Evolutionary conservation across 202 grass and related monocot genomes (phyloP).

Genomic region (Hordeum pubiflorum): DNA sequence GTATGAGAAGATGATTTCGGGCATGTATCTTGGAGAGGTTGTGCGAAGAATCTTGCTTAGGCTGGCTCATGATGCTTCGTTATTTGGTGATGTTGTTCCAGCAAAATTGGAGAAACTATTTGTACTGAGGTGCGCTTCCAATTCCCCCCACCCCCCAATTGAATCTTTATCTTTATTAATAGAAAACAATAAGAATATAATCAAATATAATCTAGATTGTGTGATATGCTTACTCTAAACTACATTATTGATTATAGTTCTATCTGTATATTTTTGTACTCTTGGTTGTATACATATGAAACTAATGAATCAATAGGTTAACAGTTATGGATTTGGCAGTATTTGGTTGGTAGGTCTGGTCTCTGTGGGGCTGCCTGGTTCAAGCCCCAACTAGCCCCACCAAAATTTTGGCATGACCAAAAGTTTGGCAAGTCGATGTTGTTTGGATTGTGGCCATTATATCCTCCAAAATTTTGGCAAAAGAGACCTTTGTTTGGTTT

Average conservation of each 20-base stretch:
- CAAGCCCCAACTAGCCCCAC: too few relatives aligned
- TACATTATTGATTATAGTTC: background rate
- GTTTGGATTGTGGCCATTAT: too few relatives aligned
- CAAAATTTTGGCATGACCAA: too few relatives aligned
- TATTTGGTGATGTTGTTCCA: slow-evolving; percentile 82
- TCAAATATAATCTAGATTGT: background rate
- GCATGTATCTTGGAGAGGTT: slow-evolving; percentile 99
- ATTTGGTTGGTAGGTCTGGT: background rate
- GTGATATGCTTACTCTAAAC: background rate
- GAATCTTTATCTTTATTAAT: background rate
- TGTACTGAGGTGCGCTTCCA: slow-evolving; percentile 51
- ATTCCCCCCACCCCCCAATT: background rate
- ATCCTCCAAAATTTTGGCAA: too few relatives aligned
- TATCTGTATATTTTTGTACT: background rate
- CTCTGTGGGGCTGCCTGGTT: too few relatives aligned
- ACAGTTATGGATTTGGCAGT: background rate
- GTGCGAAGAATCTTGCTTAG: slow-evolving; percentile 76
- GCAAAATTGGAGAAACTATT: slow-evolving; percentile 73
- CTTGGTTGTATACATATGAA: background rate
- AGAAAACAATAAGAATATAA: background rate
- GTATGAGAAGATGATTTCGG: slow-evolving; percentile 98
- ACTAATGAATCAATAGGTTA: background rate
- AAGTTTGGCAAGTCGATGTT: too few relatives aligned
- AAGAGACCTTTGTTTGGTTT: too few relatives aligned
- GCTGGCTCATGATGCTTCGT: slow-evolving; percentile 59